These are phyloP conservation scores for Saccharomycopsis phalli DNA, from an alignment of 1,139 yeast species.

Conservation along the genomic window DNA sequence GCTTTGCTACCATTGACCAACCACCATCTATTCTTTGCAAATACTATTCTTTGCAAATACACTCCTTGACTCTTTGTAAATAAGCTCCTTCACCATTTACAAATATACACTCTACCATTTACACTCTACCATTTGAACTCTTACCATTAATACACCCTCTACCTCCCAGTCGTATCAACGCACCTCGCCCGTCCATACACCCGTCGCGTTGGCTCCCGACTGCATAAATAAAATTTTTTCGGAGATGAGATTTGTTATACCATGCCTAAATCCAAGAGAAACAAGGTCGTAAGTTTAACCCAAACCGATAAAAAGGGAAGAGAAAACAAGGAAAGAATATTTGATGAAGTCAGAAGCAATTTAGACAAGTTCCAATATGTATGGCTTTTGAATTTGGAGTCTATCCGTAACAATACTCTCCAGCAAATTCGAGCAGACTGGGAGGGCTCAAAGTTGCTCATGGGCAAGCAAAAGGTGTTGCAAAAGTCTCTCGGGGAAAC, in stretches of 20 bases:
- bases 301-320: slow-evolving; percentile 94
- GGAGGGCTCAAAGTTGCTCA: slow-evolving; percentile 77
- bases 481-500: slow-evolving; percentile 87
- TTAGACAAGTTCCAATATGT: slow-evolving; percentile 69
- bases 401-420: slow-evolving; percentile 91
- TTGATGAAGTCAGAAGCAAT: slow-evolving; percentile 78
- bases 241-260: slow-evolving; percentile 5
- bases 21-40: too few relatives aligned
- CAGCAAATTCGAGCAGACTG: slow-evolving; percentile 90
- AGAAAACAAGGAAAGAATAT: slow-evolving; percentile 84
- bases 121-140: too few relatives aligned
- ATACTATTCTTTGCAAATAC: too few relatives aligned
- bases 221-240: slow-evolving; percentile 1
- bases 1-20: too few relatives aligned
- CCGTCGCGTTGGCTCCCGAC: too few relatives aligned
- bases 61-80: too few relatives aligned
- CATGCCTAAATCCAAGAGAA: slow-evolving; percentile 95
- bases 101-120: too few relatives aligned
- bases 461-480: slow-evolving; percentile 90
- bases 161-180: too few relatives aligned
- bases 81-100: too few relatives aligned
- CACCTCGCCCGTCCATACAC: too few relatives aligned
- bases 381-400: slow-evolving; percentile 82
- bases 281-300: slow-evolving; percentile 88
- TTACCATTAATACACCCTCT: too few relatives aligned